Base-by-base conservation (phyloP, 2,329 filamentous ascomycete genomes). In the Pseudogymnoascus sp. region DNA sequence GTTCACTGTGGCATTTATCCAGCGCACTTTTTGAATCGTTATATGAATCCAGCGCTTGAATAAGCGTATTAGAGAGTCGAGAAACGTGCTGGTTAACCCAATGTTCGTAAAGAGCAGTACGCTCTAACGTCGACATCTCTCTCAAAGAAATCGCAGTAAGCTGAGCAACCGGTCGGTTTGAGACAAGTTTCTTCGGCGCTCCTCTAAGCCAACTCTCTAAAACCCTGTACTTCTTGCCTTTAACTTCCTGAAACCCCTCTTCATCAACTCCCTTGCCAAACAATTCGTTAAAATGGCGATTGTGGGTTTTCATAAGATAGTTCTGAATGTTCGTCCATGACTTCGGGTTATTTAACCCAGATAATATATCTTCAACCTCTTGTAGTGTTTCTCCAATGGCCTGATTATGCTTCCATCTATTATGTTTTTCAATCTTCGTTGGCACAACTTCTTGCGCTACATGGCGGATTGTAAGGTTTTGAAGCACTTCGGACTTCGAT, bases 401-500 rank as follows among this genome's bases (percentile, higher is more conserved):
- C 56, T 50, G 56, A 64, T 69, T 69, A 24, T 67, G 63, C 61
- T 66, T 43, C 65, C 64, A 68, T 28, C 31, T 68, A 40, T 68
- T 61, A 65, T 66, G 63, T 60, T 67, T 70, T 65, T 70, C 67
- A 6, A 63, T 63, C 43, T 66, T 70, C 12, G 67, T 69, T 4
- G 63, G 63, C 37, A 60, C 63, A n/a, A 53, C 40, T 53, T 35
- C 46, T 62, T 67, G 33, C 12, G 41, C 19, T 33, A 70, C 62
- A 63, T 65, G 56, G 24, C 46, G 62, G 35, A 70, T 62, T 61
- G 62, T 70, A 31, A 66, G 59, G 37, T 66, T 67, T 61, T 67
- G 64, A 62, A 71, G 64, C 16, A 67, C 19, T 41, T 68, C 65
- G 16, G 68, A 70, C 64, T 70, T 71, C 31, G 65, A 68, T 64